phyloP scores from a whole-genome alignment of 768 basidiomycete genomes.

The Paxillus involutus region DNA sequence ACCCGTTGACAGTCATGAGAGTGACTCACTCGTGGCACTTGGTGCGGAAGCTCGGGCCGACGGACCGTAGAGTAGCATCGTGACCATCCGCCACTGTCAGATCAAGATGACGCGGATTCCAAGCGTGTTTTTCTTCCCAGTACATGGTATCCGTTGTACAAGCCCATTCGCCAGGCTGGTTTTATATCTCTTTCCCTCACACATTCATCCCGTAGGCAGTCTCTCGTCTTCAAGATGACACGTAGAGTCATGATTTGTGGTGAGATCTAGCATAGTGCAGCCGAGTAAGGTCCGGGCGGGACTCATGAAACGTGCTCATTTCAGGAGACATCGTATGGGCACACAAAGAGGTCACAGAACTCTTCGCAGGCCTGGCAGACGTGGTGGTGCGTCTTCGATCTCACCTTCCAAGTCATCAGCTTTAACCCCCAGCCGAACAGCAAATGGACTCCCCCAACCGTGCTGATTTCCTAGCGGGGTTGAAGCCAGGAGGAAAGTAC shows the following conservation, averaged over 20 bases:
- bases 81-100: no score
- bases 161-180: neutral
- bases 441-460: conserved; percentile 59
- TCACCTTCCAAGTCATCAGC: neutral
- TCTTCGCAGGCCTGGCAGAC: conserved; percentile 70
- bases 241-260: conserved; percentile 38
- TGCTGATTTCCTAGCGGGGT: conserved; percentile 64
- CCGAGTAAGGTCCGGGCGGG: neutral
- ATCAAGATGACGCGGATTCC: neutral
- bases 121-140: neutral
- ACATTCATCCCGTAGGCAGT: neutral
- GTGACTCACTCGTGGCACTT: no score
- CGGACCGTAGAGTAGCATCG: no score
- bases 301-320: neutral
- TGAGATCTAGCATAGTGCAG: conserved; percentile 10
- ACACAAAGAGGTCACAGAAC: conserved; percentile 63
- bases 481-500: conserved; percentile 72
- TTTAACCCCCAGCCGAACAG: conserved; percentile 29
- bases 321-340: conserved; percentile 80
- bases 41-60: no score
- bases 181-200: neutral
- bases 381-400: conserved; percentile 61
- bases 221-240: conserved; percentile 12
- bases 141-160: neutral
- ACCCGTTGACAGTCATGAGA: no score